Evolutionary conservation across 2,329 filamentous ascomycete genomes (phyloP).

Genomic region (Colletotrichum godetiae): DNA sequence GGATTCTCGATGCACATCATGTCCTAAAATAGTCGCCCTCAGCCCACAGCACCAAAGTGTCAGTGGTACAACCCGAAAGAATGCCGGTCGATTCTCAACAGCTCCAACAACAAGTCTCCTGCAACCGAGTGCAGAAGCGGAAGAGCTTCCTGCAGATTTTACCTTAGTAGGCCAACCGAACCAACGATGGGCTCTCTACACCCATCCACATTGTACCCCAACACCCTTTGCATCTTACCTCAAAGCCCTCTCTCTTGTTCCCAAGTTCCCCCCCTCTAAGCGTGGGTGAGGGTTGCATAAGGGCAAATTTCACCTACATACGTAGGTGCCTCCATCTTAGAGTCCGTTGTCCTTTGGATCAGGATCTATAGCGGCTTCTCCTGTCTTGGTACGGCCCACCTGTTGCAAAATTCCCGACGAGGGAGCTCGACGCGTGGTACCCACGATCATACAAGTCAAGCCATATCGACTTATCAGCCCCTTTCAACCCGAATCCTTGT

Average conservation of each 20-base stretch:
- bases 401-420: constrained; percentile 20
- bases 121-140: constrained; percentile 29
- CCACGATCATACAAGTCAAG: constrained; percentile 24
- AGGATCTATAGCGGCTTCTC: neutral
- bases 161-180: constrained; percentile 17
- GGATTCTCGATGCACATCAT: constrained; percentile 33
- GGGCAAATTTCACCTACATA: neutral
- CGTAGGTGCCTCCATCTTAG: neutral
- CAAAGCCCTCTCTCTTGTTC: neutral
- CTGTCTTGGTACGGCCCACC: constrained; percentile 7
- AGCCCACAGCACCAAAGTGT: constrained; percentile 18
- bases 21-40: constrained; percentile 33
- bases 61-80: constrained; percentile 32
- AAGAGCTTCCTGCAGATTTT: constrained; percentile 30
- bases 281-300: constrained; percentile 10
- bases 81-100: constrained; percentile 23
- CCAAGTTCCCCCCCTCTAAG: neutral
- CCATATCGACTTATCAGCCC: neutral
- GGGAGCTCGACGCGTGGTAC: constrained; percentile 5
- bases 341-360: neutral
- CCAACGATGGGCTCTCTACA: constrained; percentile 18
- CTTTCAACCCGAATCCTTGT: constrained; percentile 11
- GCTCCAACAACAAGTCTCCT: constrained; percentile 23
- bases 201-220: constrained; percentile 10
- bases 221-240: neutral